Conservation (phyloP, 257 asterid genomes). For the Salvia rosmarinus region DNA sequence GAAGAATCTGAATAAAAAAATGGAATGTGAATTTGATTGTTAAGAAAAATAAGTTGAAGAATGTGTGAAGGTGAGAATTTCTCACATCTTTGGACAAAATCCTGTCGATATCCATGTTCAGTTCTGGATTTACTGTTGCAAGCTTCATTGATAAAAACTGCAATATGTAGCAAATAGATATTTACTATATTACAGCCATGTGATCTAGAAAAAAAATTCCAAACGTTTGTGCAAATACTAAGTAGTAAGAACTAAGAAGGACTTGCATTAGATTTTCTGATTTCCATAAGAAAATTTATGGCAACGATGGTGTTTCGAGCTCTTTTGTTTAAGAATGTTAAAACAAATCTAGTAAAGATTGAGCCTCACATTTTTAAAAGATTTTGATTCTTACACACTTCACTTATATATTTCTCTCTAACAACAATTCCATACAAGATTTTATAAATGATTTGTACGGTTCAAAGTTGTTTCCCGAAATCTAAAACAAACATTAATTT, state of each 20-base stretch:
- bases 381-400: background rate
- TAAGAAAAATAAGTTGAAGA: background rate
- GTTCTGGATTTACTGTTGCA: constrained; percentile 81
- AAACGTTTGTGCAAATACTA: background rate
- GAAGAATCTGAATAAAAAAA: constrained; percentile 59
- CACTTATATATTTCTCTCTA: background rate
- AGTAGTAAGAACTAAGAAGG: background rate
- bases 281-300: background rate
- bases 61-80: background rate
- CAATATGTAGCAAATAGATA: constrained; percentile 30
- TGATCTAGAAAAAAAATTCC: background rate
- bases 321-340: background rate
- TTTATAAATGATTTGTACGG: background rate
- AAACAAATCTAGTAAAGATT: background rate
- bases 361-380: background rate
- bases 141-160: constrained; percentile 95
- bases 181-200: background rate
- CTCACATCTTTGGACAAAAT: constrained; percentile 78
- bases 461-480: background rate
- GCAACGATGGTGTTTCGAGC: background rate
- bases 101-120: constrained; percentile 66
- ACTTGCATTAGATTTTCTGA: background rate
- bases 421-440: background rate
- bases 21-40: constrained; percentile 12
- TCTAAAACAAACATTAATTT: background rate